Base-by-base conservation (phyloP, 495 filamentous ascomycete genomes). In the Rhypophila decipiens region DNA sequence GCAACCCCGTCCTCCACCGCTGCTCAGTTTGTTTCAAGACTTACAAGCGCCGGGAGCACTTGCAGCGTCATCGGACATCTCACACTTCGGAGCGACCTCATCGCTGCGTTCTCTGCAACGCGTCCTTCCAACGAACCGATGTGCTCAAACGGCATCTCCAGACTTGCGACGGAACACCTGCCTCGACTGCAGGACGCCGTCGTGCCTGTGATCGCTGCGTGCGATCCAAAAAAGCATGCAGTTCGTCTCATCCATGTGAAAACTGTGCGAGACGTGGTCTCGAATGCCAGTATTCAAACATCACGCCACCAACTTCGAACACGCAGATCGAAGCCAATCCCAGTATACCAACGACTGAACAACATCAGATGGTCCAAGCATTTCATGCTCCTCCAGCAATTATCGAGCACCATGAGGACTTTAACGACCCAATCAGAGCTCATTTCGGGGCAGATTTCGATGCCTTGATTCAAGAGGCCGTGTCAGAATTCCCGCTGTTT, bases 171-270 rank as follows among this genome's bases (percentile, higher is more conserved):
- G 60, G 57, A 41, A 17, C 47, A 18, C 33, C 49, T 9, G 42
- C 40, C 41, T 12, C 47, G 1, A 45, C 55, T 1, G 47, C 54
- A 4, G 51, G 45, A 31, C 57, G 60, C 22, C 57, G 60, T 7
- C 49, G 58, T 18, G 55, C 60, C 23, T 63, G 60, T 24, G 58
- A 63, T 39, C 55, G 60, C 46, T 63, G 60, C 34, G 60, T 63
- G 12, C 54, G 58, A 42, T 58, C 60, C 43, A 63, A 63, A 44
- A 63, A 61, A 52, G 60, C 57, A 20, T 63, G 60, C 52, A 60
- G 57, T 52, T 58, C 58, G 11, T 29, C 37, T 24, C 57, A 61
- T 38, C 60, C 60, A 0, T 63, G 60, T 40, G 45, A 54, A 39
- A 63, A 61, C 46, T 63, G 60, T 44, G 52, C 52, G 35, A 51